phyloP scores from a whole-genome alignment of 1,284 basidiomycete genomes.

The Ganoderma leucocontextum region DNA sequence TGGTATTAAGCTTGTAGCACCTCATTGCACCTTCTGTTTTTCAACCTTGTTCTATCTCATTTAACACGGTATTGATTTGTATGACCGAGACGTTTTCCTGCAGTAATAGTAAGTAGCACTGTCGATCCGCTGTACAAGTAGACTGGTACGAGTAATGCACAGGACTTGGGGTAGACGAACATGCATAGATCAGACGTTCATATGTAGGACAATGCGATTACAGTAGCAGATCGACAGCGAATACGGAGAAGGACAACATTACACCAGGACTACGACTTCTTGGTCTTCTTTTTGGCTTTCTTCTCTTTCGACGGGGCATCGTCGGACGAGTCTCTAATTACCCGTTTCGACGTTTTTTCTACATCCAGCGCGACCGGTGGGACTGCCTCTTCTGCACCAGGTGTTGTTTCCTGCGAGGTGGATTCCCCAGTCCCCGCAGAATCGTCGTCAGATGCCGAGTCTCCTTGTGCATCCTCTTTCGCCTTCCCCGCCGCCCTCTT shows the following conservation, averaged over 20 bases:
- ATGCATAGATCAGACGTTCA: neutral
- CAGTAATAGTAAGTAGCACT: slow-evolving; percentile 22
- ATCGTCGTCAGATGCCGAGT: neutral
- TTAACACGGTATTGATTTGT: slow-evolving; percentile 6
- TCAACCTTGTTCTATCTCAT: neutral
- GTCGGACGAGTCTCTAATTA: neutral
- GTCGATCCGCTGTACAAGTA: slow-evolving; percentile 26
- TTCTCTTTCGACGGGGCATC: slow-evolving; percentile 11
- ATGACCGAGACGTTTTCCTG: slow-evolving; percentile 10
- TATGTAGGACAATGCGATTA: slow-evolving; percentile 3
- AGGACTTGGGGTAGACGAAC: slow-evolving; percentile 3
- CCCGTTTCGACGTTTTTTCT: slow-evolving; percentile 1
- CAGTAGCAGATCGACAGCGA: neutral
- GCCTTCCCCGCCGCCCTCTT: slow-evolving; percentile 17
- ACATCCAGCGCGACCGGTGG: neutral
- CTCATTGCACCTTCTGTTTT: neutral
- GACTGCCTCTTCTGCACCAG: neutral
- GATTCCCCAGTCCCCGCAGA: neutral
- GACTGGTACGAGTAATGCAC: slow-evolving; percentile 24
- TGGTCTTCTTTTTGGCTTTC: slow-evolving; percentile 14
- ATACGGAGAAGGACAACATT: neutral
- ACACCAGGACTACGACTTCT: slow-evolving; percentile 6
- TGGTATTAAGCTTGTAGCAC: neutral
- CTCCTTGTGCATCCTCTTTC: neutral
- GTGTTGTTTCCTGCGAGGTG: neutral